Evolutionary conservation across 2,329 filamentous ascomycete species (phyloP).

Genomic region (Lecanoromycetidae sp.): DNA sequence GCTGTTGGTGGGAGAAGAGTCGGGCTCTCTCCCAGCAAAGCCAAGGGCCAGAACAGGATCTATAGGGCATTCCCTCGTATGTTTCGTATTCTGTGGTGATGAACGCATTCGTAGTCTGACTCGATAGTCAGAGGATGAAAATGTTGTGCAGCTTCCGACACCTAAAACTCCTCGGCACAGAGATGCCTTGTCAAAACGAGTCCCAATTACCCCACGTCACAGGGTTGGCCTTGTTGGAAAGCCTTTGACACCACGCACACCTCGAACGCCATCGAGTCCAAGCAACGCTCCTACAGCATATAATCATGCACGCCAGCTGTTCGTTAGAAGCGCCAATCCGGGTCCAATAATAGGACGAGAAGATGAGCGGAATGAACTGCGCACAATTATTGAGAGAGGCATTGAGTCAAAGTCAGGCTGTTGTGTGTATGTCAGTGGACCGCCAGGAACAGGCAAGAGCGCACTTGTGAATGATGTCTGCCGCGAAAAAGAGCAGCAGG

Average conservation of each 20-base stretch:
- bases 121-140: slow-evolving; percentile 10
- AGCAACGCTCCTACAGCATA: slow-evolving; percentile 61
- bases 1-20: slow-evolving; percentile 31
- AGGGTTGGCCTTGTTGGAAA: slow-evolving; percentile 66
- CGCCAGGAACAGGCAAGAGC: slow-evolving; percentile 93
- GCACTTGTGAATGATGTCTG: slow-evolving; percentile 78
- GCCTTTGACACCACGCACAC: slow-evolving; percentile 65
- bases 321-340: slow-evolving; percentile 65
- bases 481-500: slow-evolving; percentile 41
- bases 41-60: slow-evolving; percentile 33
- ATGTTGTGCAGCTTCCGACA: slow-evolving; percentile 25
- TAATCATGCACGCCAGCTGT: slow-evolving; percentile 74
- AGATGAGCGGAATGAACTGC: slow-evolving; percentile 51
- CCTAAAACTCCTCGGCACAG: slow-evolving; percentile 66
- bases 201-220: slow-evolving; percentile 70
- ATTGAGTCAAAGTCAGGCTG: slow-evolving; percentile 52
- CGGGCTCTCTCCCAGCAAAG: slow-evolving; percentile 34
- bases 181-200: slow-evolving; percentile 58
- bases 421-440: slow-evolving; percentile 89
- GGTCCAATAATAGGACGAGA: slow-evolving; percentile 69
- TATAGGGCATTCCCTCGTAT: slow-evolving; percentile 16
- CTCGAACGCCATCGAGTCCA: slow-evolving; percentile 61
- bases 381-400: slow-evolving; percentile 55
- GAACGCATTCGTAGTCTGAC: neutral
- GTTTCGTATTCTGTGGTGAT: slow-evolving; percentile 4